These are phyloP conservation scores for Verticillium isaacii DNA, from an alignment of 2,329 filamentous ascomycete species.

Conservation along the genomic window DNA sequence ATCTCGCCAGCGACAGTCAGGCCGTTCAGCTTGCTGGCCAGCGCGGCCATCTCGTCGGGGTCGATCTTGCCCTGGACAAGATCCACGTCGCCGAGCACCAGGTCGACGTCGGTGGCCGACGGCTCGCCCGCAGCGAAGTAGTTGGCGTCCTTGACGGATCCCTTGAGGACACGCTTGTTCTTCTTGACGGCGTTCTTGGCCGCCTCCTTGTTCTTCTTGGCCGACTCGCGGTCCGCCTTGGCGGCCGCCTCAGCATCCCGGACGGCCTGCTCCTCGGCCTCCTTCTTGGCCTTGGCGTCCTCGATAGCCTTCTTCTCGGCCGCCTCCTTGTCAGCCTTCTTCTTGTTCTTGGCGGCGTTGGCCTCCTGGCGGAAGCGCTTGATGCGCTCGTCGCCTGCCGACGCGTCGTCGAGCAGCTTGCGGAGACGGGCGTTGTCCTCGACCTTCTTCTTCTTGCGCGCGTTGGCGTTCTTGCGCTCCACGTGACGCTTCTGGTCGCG, in stretches of 20 bases:
- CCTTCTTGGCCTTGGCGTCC: slow-evolving; percentile 78
- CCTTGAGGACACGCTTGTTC: slow-evolving; percentile 97
- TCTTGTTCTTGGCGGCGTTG: slow-evolving; percentile 94
- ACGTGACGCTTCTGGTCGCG: slow-evolving; percentile 98
- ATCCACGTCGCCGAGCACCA: slow-evolving; percentile 81
- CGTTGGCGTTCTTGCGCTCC: slow-evolving; percentile 97
- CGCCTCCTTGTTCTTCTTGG: slow-evolving; percentile 97
- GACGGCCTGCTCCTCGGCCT: slow-evolving; percentile 72
- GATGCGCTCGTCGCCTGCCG: slow-evolving; percentile 86
- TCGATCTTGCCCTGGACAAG: slow-evolving; percentile 83
- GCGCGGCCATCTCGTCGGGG: slow-evolving; percentile 78
- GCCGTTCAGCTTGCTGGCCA: slow-evolving; percentile 75
- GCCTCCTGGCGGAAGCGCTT: slow-evolving; percentile 94
- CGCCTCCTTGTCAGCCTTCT: slow-evolving; percentile 82
- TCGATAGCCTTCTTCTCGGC: slow-evolving; percentile 84
- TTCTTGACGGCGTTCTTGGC: slow-evolving; percentile 99
- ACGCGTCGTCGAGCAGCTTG: slow-evolving; percentile 81
- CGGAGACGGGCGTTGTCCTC: slow-evolving; percentile 92
- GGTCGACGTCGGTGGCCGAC: slow-evolving; percentile 73
- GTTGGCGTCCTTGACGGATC: slow-evolving; percentile 93
- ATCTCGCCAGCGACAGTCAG: slow-evolving; percentile 79
- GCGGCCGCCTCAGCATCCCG: slow-evolving; percentile 83
- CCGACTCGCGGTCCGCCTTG: slow-evolving; percentile 75
- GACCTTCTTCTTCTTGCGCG: slow-evolving; percentile 98
- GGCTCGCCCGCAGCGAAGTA: slow-evolving; percentile 79